These are phyloP conservation scores for Xylaria sp. DNA, from an alignment of 2,329 filamentous ascomycete genomes.

Conservation along the genomic window DNA sequence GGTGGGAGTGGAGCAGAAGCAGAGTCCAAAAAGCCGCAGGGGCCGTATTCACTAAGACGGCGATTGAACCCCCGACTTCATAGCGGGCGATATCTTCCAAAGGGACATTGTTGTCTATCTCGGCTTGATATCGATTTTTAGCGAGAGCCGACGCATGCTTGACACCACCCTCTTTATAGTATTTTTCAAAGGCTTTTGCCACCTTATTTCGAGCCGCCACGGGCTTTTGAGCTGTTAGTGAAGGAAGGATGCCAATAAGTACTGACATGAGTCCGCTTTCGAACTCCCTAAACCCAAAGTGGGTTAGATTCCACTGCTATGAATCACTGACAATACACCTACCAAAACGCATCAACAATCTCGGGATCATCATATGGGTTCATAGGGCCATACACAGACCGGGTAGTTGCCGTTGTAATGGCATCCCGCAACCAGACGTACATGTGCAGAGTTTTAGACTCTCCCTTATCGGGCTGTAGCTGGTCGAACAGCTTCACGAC, in stretches of 20 bases:
- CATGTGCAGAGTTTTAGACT: constrained; percentile 36
- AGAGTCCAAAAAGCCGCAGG: constrained; percentile 56
- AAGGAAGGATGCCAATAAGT: constrained; percentile 45
- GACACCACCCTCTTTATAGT: constrained; percentile 54
- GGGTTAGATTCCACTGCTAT: constrained; percentile 11
- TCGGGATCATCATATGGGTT: constrained; percentile 54
- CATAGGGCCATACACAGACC: constrained; percentile 55
- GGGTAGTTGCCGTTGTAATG: constrained; percentile 53
- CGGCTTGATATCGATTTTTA: constrained; percentile 51
- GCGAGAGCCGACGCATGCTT: constrained; percentile 54
- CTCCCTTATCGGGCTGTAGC: constrained; percentile 32
- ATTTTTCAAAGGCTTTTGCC: constrained; percentile 52
- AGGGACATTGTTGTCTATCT: constrained; percentile 47
- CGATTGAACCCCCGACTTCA: constrained; percentile 56
- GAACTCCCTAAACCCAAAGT: constrained; percentile 38
- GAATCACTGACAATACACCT: constrained; percentile 26
- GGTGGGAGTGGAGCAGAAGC: constrained; percentile 50
- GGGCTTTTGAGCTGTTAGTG: constrained; percentile 49
- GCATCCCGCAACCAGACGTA: constrained; percentile 47
- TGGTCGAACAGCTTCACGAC: constrained; percentile 44
- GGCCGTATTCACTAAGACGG: constrained; percentile 55
- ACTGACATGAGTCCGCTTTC: constrained; percentile 42
- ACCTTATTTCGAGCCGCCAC: constrained; percentile 51
- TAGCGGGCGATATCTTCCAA: constrained; percentile 54
- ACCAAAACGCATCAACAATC: constrained; percentile 53